Base-by-base conservation (phyloP, 345 rosid species). In the Populus pruinosa region DNA sequence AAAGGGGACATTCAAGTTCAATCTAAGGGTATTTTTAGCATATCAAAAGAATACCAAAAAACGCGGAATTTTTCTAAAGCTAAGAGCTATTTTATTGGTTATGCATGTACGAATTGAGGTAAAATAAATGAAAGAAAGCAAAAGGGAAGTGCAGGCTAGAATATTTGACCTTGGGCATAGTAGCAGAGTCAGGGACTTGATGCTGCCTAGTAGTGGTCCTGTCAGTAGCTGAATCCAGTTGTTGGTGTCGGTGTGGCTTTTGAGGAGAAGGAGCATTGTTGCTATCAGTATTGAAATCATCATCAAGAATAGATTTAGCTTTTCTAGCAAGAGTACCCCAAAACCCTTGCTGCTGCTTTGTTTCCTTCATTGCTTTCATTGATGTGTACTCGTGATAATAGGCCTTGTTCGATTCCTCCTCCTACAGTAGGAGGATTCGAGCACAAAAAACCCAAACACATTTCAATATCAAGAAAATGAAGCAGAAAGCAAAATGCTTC, bases 361-460 rank as follows among this genome's bases (percentile, higher is more conserved):
- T 81, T 80, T 90, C 93, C 44, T 85, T 85, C 44, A 87, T 65
- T 66, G 70, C 61, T 10, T 68, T 76, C 77, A 71, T 78, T 2
- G 95, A 87, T 6, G 86, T 81, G 78, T 88, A 89, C 69, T 85
- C 86, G 70, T 84, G 69, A 38, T 38, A n/a, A n/a, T 9, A 33
- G 81, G 72, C 73, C 76, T 74, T 70, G 80, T 69, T 67, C 63
- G 63, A n/a, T 59, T 59, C 63, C 59, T 53, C n/a, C 29, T 88
- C 91, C 92, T 90, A 79, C 44, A 81, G n/a, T 2, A 18, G 83
- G 66, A 18, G 17, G 12, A 49, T 21, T 18, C 5, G n/a, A 55
- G 20, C 69, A 55, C 8, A 53, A 29, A 33, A 71, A 17, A 38
- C 17, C 25, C 25, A 33, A 31, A 38, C 38, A 6, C 71, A 68